Evolutionary conservation across 2,329 filamentous ascomycete genomes (phyloP), one percentile per base, ranked within the genome.

Genomic region (Trichophyton benhamiae): DNA sequence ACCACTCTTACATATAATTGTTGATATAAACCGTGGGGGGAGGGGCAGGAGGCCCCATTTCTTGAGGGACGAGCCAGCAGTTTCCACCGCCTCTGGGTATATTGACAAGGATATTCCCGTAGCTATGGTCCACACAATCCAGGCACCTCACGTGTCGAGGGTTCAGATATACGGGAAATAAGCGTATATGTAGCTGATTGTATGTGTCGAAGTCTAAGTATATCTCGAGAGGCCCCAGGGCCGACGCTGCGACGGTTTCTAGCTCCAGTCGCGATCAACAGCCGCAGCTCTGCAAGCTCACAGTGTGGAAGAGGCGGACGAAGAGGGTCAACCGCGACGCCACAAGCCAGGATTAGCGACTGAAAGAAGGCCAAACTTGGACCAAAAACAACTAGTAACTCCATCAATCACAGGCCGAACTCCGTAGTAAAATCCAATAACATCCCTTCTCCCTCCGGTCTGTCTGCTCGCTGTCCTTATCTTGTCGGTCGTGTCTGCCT

Each of bases 211-310:
- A 36, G 33, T 36, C 33, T 1, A 6, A 33, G n/a, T 22, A 22
- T 48, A 48, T 22, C 8, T 25, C 25, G 49, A 27, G 27, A 27
- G 27, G 25, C 22, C 22, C 27, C n/a, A 55, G 49, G 15, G 49
- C 49, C 27, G 49, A 55, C 30, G 30, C 49, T 36, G 49, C 49
- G 49, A 55, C 49, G 49, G 49, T 55, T 55, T 55, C 49, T 36
- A 20, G 49, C 15, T 27, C 49, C 27, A 55, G 49, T 55, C 49
- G 49, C 49, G 49, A 55, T 55, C 49, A 55, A 55, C 49, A 55
- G 49, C 49, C 49, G 49, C 49, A 55, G 49, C 49, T 55, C 41
- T 36, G 49, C 27, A 17, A 27, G 49, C 27, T 55, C 8, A 33
- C 49, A n/a, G 49, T 55, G 27, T 55, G 48, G 3, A 36, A 36